Conservation (phyloP, 2,329 filamentous ascomycete genomes). For the Zymoseptoria passerinii region DNA sequence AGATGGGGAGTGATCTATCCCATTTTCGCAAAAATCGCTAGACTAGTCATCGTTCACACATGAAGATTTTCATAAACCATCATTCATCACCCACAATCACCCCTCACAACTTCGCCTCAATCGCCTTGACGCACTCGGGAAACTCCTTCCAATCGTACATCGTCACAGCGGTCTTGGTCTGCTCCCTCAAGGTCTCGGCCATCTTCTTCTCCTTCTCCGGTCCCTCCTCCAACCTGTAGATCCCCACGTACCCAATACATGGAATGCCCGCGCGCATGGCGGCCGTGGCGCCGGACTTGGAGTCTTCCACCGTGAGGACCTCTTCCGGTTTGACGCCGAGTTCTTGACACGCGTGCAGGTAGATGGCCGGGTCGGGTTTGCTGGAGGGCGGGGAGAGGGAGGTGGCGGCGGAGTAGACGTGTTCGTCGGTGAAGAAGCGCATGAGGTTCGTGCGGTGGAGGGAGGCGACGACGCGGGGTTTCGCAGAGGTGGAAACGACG, state of each 20-base stretch:
- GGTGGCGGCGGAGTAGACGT: conserved; percentile 74
- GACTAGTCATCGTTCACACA: too few relatives aligned
- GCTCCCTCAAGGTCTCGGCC: conserved; percentile 41
- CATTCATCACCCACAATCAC: too few relatives aligned
- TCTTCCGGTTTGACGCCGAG: conserved; percentile 64
- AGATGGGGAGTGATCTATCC: too few relatives aligned
- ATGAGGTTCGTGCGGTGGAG: conserved; percentile 72
- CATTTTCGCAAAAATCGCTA: too few relatives aligned
- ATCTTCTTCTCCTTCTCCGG: conserved; percentile 52
- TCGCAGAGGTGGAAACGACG: conserved; percentile 73
- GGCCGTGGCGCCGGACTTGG: conserved; percentile 73
- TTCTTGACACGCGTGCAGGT: conserved; percentile 66
- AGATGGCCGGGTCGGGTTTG: conserved; percentile 87
- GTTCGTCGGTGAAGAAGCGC: conserved; percentile 67
- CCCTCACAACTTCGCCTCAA: conserved; percentile 29
- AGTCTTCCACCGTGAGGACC: conserved; percentile 79
- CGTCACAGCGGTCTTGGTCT: conserved; percentile 40
- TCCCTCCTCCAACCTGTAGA: conserved; percentile 57
- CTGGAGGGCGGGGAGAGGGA: conserved; percentile 70
- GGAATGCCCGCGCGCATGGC: conserved; percentile 70
- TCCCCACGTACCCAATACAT: conserved; percentile 77
- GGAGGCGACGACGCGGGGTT: conserved; percentile 67
- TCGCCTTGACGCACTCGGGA: conserved; percentile 40
- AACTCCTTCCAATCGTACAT: conserved; percentile 49
- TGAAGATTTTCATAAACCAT: too few relatives aligned